Evolutionary conservation across 192 early-diverging fungal genomes (phyloP), one percentile per base, ranked within the genome.

Genomic region (Coemansia aciculifera): DNA sequence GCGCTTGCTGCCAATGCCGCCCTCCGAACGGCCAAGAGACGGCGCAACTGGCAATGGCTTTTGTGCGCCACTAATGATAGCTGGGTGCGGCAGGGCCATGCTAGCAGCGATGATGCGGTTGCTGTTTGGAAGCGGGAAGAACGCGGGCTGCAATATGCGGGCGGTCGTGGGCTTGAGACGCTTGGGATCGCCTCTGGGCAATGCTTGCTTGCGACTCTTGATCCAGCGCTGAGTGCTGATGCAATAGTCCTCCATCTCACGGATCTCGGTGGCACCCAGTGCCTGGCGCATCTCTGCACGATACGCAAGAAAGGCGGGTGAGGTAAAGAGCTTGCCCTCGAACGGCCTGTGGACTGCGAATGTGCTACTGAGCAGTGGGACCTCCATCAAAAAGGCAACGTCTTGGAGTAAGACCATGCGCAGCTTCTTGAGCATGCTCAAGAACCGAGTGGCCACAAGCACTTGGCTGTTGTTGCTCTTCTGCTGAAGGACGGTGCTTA

Each of bases 321-420:
- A 74, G 43, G 7, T 43, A 39, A 81, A 81, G 23, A 81, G 39
- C 44, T 43, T 42, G 59, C 76, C 61, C 39, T 62, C 51, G 57
- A 81, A 81, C 56, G 76, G 52, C 21, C 38, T 24, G 44, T 68
- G 68, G 39, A 39, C n/a, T 36, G 68, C 63, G 5, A 74, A 23
- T 1, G 32, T 46, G 19, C 49, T 37, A 1, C 24, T 61, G 24
- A 81, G 68, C 62, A 72, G 56, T 0, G 79, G 79, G 21, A 81
- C 63, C 68, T 71, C 68, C 69, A 77, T 63, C 68, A 81, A 31
- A 51, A 77, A 70, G 27, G 79, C 79, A 11, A 71, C 66, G 6
- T 81, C 79, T 62, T 81, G 79, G 21, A 81, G 65, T 36, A 81
- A 44, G 21, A 81, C 74, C 10, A 68, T 57, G 49, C 79, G 79